phyloP scores from a whole-genome alignment of 345 rosid genomes.

The Salix udensis region DNA sequence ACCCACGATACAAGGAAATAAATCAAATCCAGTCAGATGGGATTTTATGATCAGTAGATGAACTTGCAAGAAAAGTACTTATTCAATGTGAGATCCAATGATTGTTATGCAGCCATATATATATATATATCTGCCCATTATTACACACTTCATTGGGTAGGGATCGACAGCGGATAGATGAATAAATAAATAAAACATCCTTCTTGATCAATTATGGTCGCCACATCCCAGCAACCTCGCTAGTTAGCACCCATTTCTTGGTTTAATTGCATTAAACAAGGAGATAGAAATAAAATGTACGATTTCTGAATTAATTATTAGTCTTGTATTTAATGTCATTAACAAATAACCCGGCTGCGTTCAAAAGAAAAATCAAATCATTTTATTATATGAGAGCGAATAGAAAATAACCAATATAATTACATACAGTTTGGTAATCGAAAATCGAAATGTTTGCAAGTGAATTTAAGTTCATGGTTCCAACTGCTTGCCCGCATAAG shows the following conservation, averaged over 20 bases:
- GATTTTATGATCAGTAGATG: neutral
- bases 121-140: constrained; percentile 8
- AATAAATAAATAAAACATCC: neutral
- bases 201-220: neutral
- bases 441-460: neutral
- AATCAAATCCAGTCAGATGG: neutral
- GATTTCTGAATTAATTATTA: neutral
- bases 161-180: neutral
- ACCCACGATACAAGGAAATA: neutral
- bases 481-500: neutral
- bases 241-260: neutral
- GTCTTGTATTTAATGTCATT: neutral
- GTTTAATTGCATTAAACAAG: neutral
- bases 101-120: constrained; percentile 22
- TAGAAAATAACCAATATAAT: neutral
- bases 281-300: neutral
- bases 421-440: no score
- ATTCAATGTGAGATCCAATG: constrained; percentile 23
- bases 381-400: no score
- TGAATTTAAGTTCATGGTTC: neutral
- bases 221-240: neutral
- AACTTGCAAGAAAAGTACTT: constrained; percentile 8
- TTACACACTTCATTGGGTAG: constrained; percentile 7
- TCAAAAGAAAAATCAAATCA: no score
- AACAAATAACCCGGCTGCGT: no score